Evolutionary conservation across 1,284 basidiomycete genomes (phyloP).

Genomic region (Chalciporus sp.): DNA sequence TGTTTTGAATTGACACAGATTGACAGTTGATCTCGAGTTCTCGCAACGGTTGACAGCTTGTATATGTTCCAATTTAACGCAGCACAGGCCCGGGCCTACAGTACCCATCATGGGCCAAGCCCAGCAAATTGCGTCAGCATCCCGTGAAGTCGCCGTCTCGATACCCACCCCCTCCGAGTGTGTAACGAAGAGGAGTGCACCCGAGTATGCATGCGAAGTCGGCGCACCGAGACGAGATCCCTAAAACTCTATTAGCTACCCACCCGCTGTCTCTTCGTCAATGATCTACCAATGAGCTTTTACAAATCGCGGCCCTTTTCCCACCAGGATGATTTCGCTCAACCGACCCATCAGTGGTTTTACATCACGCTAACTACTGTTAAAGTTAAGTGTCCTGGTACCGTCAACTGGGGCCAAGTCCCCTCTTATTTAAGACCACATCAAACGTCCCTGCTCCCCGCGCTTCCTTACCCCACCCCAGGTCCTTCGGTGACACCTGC

Average conservation of each 20-base stretch:
- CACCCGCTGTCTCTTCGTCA: constrained; percentile 15
- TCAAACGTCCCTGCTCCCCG: constrained; percentile 13
- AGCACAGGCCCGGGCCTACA: background rate
- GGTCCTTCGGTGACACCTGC: constrained; percentile 18
- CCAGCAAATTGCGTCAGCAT: constrained; percentile 10
- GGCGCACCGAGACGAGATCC: constrained; percentile 17
- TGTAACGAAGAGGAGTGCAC: constrained; percentile 4
- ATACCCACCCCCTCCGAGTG: background rate
- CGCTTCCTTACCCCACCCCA: constrained; percentile 13
- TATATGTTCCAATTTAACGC: background rate
- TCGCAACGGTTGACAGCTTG: constrained; percentile 1
- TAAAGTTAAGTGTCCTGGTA: constrained; percentile 34
- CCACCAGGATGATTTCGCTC: constrained; percentile 29
- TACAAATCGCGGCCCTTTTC: constrained; percentile 25
- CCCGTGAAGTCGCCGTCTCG: background rate
- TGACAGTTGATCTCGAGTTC: constrained; percentile 1
- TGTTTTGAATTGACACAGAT: constrained; percentile 6
- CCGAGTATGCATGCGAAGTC: constrained; percentile 2
- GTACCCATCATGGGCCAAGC: too few species aligned
- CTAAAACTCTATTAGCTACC: constrained; percentile 37
- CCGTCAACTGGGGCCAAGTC: constrained; percentile 21
- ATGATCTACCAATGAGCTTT: constrained; percentile 32
- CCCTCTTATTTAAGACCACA: constrained; percentile 36
- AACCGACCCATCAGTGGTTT: constrained; percentile 36
- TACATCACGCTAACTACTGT: constrained; percentile 32